A percentile compares a stretch with the other conserved stretches of the same genome.
phyloP scores from a whole-genome alignment of 2,329 filamentous ascomycete genomes.

The Xylariaceae sp. region DNA sequence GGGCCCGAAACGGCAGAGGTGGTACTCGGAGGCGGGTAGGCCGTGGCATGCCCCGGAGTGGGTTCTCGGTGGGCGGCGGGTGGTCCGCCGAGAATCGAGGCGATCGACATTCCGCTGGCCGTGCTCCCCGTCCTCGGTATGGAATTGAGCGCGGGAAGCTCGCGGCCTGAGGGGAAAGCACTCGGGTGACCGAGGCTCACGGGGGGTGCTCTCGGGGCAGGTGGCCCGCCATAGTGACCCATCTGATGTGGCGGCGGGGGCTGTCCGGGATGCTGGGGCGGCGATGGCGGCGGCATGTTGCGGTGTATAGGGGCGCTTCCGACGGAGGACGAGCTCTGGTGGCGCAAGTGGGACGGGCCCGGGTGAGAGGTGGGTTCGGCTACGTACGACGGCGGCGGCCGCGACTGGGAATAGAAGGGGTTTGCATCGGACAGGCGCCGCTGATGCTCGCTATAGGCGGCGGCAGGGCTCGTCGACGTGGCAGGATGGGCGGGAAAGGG shows the following conservation, averaged over 20 bases:
- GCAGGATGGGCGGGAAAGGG: conserved; percentile 22
- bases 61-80: conserved; percentile 37
- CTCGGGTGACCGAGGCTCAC: conserved; percentile 22
- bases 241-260: conserved; percentile 21
- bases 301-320: conserved; percentile 16
- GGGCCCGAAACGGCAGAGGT: conserved; percentile 34
- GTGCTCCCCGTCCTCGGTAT: conserved; percentile 36
- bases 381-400: conserved; percentile 19
- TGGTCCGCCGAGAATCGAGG: conserved; percentile 50
- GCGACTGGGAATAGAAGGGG: conserved; percentile 23
- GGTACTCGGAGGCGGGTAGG: conserved; percentile 32
- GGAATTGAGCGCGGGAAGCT: conserved; percentile 29
- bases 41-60: conserved; percentile 33
- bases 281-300: conserved; percentile 24
- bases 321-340: conserved; percentile 25
- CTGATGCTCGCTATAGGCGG: conserved; percentile 18
- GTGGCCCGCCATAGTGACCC: conserved; percentile 21
- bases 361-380: conserved; percentile 23
- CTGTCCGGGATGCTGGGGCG: conserved; percentile 18
- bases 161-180: conserved; percentile 23
- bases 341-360: conserved; percentile 21
- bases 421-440: conserved; percentile 23
- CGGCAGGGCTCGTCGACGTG: conserved; percentile 19
- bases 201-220: conserved; percentile 20
- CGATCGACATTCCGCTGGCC: conserved; percentile 54